phyloP scores from a whole-genome alignment of 2,329 filamentous ascomycete species.

The Tympanopsis confertula region DNA sequence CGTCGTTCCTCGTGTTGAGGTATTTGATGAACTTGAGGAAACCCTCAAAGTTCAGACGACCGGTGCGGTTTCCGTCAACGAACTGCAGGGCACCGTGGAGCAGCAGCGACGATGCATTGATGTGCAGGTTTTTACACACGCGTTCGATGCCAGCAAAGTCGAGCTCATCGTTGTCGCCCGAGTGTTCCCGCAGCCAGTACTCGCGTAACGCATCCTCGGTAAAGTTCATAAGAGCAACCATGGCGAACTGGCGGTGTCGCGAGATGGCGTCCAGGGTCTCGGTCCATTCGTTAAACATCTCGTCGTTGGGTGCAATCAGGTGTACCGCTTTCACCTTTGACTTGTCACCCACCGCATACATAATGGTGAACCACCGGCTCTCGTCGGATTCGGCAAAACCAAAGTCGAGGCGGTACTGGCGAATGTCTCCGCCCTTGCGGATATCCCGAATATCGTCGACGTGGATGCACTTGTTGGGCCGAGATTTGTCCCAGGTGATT shows the following conservation, averaged over 20 bases:
- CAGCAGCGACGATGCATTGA: constrained; percentile 70
- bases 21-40: constrained; percentile 75
- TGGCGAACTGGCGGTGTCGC: constrained; percentile 75
- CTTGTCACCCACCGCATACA: constrained; percentile 70
- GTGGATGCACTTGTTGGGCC: constrained; percentile 75
- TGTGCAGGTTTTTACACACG: constrained; percentile 80
- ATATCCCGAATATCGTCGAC: constrained; percentile 94
- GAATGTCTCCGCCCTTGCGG: constrained; percentile 68
- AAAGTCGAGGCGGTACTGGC: constrained; percentile 80
- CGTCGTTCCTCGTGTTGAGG: constrained; percentile 74
- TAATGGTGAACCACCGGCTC: constrained; percentile 74
- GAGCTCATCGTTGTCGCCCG: constrained; percentile 55
- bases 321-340: constrained; percentile 81
- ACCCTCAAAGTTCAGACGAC: constrained; percentile 63
- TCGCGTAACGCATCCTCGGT: constrained; percentile 69
- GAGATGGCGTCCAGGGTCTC: constrained; percentile 73
- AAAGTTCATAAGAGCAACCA: constrained; percentile 79
- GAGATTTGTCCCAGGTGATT: constrained; percentile 73
- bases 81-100: constrained; percentile 64
- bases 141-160: constrained; percentile 69
- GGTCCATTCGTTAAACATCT: constrained; percentile 69
- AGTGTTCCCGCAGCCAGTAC: constrained; percentile 70
- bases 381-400: constrained; percentile 57
- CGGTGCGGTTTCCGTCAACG: constrained; percentile 51
- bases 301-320: constrained; percentile 65